A percentile compares a stretch with the other conserved stretches of the same genome.
phyloP scores from a whole-genome alignment of 306 rosid species.

The Inga oerstediana region DNA sequence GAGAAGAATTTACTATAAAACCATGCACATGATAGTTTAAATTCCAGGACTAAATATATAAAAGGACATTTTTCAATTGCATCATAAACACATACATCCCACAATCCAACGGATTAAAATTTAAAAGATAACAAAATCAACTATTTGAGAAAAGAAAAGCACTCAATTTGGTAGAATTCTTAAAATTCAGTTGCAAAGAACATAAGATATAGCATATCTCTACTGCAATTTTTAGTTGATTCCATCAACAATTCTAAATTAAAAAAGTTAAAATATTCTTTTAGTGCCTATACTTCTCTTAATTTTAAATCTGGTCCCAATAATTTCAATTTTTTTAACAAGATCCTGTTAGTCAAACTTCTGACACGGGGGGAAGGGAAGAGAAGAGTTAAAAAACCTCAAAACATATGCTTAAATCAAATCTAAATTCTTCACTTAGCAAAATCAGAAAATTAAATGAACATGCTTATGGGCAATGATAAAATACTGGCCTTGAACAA shows the following conservation, averaged over 20 bases:
- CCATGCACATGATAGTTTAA: constrained; percentile 21
- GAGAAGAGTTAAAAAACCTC: not conserved
- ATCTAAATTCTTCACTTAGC: not conserved
- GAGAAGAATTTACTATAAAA: constrained; percentile 33
- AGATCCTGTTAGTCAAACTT: not conserved
- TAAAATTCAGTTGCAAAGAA: constrained; percentile 18
- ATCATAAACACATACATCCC: constrained; percentile 18
- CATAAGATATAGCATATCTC: constrained; percentile 14
- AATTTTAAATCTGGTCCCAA: not conserved
- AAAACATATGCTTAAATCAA: not conserved
- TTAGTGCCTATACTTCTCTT: not conserved
- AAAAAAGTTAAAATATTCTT: not conserved
- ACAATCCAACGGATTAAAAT: not conserved
- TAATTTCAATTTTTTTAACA: not conserved
- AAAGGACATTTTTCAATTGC: constrained; percentile 9
- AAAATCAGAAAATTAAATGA: not conserved
- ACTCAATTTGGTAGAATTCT: not conserved
- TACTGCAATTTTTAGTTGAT: not conserved
- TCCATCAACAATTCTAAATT: constrained; percentile 11
- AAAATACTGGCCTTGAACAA: not conserved
- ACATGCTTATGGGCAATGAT: not conserved
- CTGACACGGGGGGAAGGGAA: not conserved
- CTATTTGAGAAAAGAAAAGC: constrained; percentile 1
- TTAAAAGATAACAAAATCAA: constrained; percentile 22
- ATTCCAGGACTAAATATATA: constrained; percentile 9